A percentile compares a stretch with the other conserved stretches of the same genome.
Conservation (phyloP, 1,284 basidiomycete species). For the Waitea zeae region DNA sequence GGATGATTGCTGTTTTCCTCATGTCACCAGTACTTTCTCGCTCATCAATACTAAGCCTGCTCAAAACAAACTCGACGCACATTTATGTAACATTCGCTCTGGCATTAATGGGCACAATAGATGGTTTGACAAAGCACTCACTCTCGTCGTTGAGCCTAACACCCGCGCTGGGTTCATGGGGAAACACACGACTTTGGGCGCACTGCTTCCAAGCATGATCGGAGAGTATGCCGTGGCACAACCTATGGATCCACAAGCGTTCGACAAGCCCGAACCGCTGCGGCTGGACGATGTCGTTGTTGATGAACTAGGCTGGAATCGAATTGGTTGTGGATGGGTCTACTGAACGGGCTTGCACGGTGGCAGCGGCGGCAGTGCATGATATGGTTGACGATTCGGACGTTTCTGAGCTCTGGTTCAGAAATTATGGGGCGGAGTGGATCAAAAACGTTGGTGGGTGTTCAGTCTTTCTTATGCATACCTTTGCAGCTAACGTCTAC, state of each 20-base stretch:
- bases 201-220: slow-evolving; percentile 82
- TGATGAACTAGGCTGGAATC: slow-evolving; percentile 29
- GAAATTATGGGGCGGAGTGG: slow-evolving; percentile 80
- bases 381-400: slow-evolving; percentile 68
- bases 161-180: slow-evolving; percentile 79
- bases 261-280: neutral
- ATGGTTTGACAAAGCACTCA: slow-evolving; percentile 87
- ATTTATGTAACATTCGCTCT: slow-evolving; percentile 63
- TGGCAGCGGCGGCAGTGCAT: slow-evolving; percentile 42
- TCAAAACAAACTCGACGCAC: slow-evolving; percentile 46
- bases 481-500: neutral
- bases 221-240: slow-evolving; percentile 70
- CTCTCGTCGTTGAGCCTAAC: slow-evolving; percentile 73
- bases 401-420: slow-evolving; percentile 72
- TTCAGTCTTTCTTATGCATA: neutral
- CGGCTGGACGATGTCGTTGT: slow-evolving; percentile 16
- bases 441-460: slow-evolving; percentile 64
- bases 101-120: slow-evolving; percentile 65
- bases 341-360: slow-evolving; percentile 38
- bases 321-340: slow-evolving; percentile 65
- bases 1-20: slow-evolving; percentile 36
- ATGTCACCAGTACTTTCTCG: slow-evolving; percentile 13
- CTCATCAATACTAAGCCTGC: slow-evolving; percentile 9
- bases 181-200: slow-evolving; percentile 89
- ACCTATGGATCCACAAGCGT: slow-evolving; percentile 17